Conservation (phyloP, 352 stramenopile species). For the Globisporangium okanoganense region DNA sequence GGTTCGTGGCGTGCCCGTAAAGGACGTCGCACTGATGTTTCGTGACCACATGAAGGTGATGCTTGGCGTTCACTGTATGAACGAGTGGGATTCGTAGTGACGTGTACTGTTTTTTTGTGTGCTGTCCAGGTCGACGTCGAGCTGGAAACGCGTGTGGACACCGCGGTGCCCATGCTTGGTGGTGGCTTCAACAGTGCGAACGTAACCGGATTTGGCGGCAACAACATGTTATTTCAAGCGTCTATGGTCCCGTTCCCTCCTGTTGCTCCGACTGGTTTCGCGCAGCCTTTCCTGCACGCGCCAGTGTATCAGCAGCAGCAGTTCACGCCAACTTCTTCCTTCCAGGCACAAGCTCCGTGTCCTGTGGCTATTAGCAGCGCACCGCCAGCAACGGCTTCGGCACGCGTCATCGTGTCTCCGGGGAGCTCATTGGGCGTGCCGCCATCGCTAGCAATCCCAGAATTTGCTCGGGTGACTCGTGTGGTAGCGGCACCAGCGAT, state of each 20-base stretch:
- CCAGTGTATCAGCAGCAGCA: neutral
- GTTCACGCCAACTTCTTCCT: neutral
- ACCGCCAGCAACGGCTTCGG: neutral
- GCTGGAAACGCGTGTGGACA: conserved; percentile 1
- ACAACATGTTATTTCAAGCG: neutral
- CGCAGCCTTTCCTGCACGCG: neutral
- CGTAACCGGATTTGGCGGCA: neutral
- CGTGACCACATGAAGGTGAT: conserved; percentile 33
- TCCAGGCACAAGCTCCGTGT: neutral
- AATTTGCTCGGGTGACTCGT: neutral
- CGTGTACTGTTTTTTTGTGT: neutral
- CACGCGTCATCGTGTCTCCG: conserved; percentile 1
- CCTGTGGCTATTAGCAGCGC: neutral
- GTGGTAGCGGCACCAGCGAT: neutral
- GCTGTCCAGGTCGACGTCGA: conserved; percentile 10
- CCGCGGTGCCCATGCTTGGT: neutral
- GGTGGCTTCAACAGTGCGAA: neutral
- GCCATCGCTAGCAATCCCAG: neutral
- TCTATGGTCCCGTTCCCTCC: neutral
- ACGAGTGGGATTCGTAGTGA: neutral
- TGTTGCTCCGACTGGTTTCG: neutral
- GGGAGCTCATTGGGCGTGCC: conserved; percentile 3
- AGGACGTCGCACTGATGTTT: conserved; percentile 40
- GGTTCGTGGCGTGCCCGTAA: conserved; percentile 29
- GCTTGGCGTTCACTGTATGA: neutral